Conservation (phyloP, 345 rosid species). For the Aquilaria yunnanensis region DNA sequence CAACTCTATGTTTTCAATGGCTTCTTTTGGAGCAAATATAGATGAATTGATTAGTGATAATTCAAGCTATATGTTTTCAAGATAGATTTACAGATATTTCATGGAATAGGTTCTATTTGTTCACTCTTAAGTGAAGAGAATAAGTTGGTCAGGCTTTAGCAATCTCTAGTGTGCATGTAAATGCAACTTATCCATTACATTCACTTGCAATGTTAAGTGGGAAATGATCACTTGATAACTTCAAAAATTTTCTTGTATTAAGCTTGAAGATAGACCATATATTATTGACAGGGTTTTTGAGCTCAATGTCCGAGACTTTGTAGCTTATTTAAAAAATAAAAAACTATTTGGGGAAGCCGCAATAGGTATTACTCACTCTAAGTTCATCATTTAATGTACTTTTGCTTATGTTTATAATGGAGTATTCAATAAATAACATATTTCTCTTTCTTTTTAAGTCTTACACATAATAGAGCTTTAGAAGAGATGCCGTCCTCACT, state of each 20-base stretch:
- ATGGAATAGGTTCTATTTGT: background rate
- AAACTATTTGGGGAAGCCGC: background rate
- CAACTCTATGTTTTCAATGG: too few relatives aligned
- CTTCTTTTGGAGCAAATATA: too few relatives aligned
- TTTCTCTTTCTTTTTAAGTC: background rate
- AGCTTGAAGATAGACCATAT: background rate
- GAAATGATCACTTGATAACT: too few relatives aligned
- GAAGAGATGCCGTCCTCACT: slow-evolving; percentile 4
- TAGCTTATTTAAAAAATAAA: background rate
- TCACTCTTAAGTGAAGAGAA: background rate
- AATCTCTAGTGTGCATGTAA: too few relatives aligned
- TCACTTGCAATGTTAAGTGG: too few relatives aligned
- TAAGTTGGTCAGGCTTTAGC: background rate
- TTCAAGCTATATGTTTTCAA: background rate
- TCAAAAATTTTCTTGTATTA: background rate
- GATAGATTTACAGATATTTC: background rate
- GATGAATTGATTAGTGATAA: too few relatives aligned
- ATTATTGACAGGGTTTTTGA: background rate
- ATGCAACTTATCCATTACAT: too few relatives aligned
- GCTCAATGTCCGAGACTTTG: too few relatives aligned
- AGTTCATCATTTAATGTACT: too few relatives aligned
- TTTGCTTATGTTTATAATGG: too few relatives aligned
- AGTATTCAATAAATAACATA: background rate
- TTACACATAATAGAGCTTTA: slow-evolving; percentile 3
- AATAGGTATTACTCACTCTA: background rate